phyloP scores from a whole-genome alignment of 371 early-diverging fungal genomes.

The Dinochytrium kinnereticum region DNA sequence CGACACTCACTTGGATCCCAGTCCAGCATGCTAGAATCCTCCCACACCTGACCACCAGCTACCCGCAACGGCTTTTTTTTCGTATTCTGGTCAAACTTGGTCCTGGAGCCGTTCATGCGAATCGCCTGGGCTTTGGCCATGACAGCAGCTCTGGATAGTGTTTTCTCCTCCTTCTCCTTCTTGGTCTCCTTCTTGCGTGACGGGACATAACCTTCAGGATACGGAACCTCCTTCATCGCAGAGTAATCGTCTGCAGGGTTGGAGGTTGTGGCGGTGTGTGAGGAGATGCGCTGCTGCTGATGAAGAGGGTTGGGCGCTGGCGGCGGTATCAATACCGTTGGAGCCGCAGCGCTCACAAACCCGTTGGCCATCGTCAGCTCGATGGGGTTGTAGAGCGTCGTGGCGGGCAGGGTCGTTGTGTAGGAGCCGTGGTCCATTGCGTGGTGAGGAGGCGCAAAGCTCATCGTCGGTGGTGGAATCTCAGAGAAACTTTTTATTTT shows the following conservation, averaged over 20 bases:
- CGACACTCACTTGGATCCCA: slow-evolving; percentile 79
- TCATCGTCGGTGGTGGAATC: neutral
- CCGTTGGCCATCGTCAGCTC: slow-evolving; percentile 9
- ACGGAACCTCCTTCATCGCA: slow-evolving; percentile 31
- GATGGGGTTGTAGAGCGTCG: slow-evolving; percentile 4
- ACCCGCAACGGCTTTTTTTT: slow-evolving; percentile 69
- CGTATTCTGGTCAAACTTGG: slow-evolving; percentile 44
- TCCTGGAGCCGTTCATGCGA: neutral
- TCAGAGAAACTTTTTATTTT: neutral
- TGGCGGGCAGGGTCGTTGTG: neutral
- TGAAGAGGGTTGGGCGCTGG: neutral
- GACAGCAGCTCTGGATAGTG: slow-evolving; percentile 9
- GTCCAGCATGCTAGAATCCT: slow-evolving; percentile 82
- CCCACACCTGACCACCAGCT: slow-evolving; percentile 95
- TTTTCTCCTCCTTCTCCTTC: slow-evolving; percentile 18
- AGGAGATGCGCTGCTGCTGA: neutral
- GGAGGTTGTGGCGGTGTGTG: neutral
- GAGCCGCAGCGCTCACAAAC: neutral
- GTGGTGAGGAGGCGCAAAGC: neutral
- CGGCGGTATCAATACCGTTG: neutral
- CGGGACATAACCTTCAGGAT: slow-evolving; percentile 48
- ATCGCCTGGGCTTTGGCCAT: slow-evolving; percentile 6
- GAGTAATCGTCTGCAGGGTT: neutral
- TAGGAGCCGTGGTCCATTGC: neutral
- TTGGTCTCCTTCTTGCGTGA: slow-evolving; percentile 7